Base-by-base conservation (phyloP, 495 filamentous ascomycete species). In the Penicillium turbatum region DNA sequence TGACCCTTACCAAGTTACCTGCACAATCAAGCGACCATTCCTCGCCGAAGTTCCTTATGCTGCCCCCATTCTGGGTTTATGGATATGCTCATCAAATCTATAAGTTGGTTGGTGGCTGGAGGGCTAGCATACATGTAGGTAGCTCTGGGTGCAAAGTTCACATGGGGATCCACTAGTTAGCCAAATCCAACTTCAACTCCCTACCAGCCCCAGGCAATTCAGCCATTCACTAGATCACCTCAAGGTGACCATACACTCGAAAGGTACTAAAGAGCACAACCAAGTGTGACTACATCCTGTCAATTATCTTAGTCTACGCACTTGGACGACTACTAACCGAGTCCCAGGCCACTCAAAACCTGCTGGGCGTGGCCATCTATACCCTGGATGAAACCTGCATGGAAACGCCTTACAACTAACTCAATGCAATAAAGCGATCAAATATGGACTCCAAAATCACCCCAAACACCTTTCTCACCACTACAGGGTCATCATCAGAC, bases 401-500 rank as follows among this genome's bases (percentile, higher is more conserved):
- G 12, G 10, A 10, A 32, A 5, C n/a, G 40, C 6, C 17, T n/a
- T 37, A 9, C 13, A 32, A 47, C 7, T 47, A 30, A 21, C 24
- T 24, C 36, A 16, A 19, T 5, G 27, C 12, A 11, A 30, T n/a
- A 44, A 44, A n/a, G 13, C 2, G 12, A 30, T 12, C 41, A 36
- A 11, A 46, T 26, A 57, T 64, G 64, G 48, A 66, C 21, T 44
- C 66, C 2, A 61, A 68, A 52, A 59, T 75, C 31, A 61, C 68
- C 1, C 41, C 57, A 26, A 60, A 72, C 47, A 65, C 56, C 45
- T 75, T 75, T 55, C 64, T 66, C 55, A 65, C 59, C 8, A 57
- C 61, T 35, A 54, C 62, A 36, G 45, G 38, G 2, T 30, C 51
- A 40, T 51, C 48, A 17, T 47, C 31, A 9, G 37, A 56, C 3